Conservation (phyloP, 331 rosid genomes). For the Quercus tomentella region DNA sequence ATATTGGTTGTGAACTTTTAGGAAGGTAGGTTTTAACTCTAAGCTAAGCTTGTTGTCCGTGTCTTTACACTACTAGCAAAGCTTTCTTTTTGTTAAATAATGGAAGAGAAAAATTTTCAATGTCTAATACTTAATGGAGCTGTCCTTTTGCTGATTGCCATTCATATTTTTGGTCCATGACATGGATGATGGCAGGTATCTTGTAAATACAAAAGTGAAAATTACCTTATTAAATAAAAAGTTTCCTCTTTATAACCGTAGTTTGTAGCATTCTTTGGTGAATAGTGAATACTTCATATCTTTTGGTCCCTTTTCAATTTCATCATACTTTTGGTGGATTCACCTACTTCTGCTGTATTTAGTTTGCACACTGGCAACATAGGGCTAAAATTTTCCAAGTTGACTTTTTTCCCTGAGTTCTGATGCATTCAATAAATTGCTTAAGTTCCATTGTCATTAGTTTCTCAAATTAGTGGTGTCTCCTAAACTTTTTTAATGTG, state of each 20-base stretch:
- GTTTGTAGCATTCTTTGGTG: not conserved
- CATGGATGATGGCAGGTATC: not conserved
- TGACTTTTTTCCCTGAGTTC: not conserved
- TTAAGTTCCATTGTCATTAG: not conserved
- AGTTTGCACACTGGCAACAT: not conserved
- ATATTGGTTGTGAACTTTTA: conserved; percentile 1
- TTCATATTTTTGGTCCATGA: not conserved
- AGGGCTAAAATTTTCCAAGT: not conserved
- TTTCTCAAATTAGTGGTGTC: not conserved
- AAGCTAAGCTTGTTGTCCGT: not conserved
- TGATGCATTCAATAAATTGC: not conserved
- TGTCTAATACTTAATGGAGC: not conserved
- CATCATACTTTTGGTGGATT: not conserved
- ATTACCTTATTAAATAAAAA: not conserved
- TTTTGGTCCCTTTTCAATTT: not conserved
- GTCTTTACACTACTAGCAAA: not conserved
- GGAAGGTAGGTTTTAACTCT: not conserved
- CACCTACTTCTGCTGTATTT: not conserved
- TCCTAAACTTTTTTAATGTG: not conserved
- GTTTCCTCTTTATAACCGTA: not conserved
- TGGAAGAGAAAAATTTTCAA: not conserved
- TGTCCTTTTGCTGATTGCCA: not conserved
- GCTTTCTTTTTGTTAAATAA: not conserved
- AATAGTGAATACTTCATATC: not conserved
- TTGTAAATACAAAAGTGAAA: not conserved